phyloP scores from a whole-genome alignment of 1,284 basidiomycete genomes.

The Sanghuangporus weigelae region DNA sequence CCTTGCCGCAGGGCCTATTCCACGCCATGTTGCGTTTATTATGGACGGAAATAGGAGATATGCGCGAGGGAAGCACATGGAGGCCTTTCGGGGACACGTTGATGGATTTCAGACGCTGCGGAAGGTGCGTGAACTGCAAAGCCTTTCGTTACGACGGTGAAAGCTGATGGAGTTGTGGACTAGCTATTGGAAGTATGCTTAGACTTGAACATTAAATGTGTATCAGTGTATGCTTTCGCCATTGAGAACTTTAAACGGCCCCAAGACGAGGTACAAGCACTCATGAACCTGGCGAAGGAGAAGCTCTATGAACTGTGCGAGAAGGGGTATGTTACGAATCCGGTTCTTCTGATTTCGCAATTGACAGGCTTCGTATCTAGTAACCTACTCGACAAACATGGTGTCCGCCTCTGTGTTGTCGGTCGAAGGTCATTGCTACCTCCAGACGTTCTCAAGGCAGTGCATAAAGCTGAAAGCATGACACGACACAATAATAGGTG shows the following conservation, averaged over 20 bases:
- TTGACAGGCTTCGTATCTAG: slow-evolving; percentile 34
- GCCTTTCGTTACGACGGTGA: background rate
- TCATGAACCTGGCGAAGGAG: slow-evolving; percentile 85
- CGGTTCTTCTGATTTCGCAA: background rate
- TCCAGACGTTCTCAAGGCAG: slow-evolving; percentile 63
- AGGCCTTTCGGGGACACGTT: slow-evolving; percentile 74
- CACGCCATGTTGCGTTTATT: slow-evolving; percentile 90
- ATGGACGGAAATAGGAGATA: slow-evolving; percentile 98
- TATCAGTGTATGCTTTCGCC: slow-evolving; percentile 93
- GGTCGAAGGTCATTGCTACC: slow-evolving; percentile 81
- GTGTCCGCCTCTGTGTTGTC: slow-evolving; percentile 82
- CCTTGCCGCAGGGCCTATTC: slow-evolving; percentile 80
- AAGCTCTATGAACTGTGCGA: slow-evolving; percentile 78
- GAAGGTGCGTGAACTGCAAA: slow-evolving; percentile 47
- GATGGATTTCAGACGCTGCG: slow-evolving; percentile 83
- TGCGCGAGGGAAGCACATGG: slow-evolving; percentile 65
- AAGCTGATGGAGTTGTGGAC: background rate
- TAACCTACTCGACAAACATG: slow-evolving; percentile 73
- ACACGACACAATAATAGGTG: slow-evolving; percentile 74
- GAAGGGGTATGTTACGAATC: slow-evolving; percentile 62
- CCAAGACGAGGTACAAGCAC: slow-evolving; percentile 77
- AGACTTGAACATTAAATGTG: slow-evolving; percentile 69
- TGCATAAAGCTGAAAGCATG: slow-evolving; percentile 72
- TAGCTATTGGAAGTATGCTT: slow-evolving; percentile 84
- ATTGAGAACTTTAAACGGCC: slow-evolving; percentile 97